Evolutionary conservation across 2,329 filamentous ascomycete genomes (phyloP).

Genomic region (Aspergillus versicolor): DNA sequence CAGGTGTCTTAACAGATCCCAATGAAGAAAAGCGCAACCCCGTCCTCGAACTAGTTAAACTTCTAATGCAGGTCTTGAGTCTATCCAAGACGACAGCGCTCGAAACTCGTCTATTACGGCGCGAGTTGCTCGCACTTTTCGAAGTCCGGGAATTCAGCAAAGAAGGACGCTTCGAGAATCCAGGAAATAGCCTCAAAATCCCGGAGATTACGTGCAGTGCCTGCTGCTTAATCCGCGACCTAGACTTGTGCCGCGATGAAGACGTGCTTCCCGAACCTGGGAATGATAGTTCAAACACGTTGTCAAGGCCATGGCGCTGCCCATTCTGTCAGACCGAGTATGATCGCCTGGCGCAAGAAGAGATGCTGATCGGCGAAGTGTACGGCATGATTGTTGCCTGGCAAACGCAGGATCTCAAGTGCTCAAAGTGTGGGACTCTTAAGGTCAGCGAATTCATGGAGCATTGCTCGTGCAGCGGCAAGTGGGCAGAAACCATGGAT

Average conservation of each 20-base stretch:
- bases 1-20: constrained; percentile 44
- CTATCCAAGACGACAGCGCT: constrained; percentile 88
- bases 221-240: constrained; percentile 83
- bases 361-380: constrained; percentile 73
- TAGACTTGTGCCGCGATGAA: constrained; percentile 90
- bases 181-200: constrained; percentile 71
- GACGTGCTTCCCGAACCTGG: constrained; percentile 64
- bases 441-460: constrained; percentile 93
- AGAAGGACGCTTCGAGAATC: constrained; percentile 85
- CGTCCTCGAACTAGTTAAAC: constrained; percentile 86
- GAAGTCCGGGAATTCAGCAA: constrained; percentile 92
- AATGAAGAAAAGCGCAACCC: constrained; percentile 68
- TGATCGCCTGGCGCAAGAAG: constrained; percentile 78
- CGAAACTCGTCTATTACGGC: constrained; percentile 82
- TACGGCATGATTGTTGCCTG: constrained; percentile 75
- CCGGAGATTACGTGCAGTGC: constrained; percentile 79
- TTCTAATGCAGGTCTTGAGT: constrained; percentile 85
- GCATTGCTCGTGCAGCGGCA: constrained; percentile 88
- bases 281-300: constrained; percentile 28
- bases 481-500: constrained; percentile 73
- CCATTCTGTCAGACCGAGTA: constrained; percentile 72
- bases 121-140: constrained; percentile 84
- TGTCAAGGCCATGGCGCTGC: constrained; percentile 67
- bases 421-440: constrained; percentile 65
- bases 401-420: constrained; percentile 88